phyloP scores from a whole-genome alignment of 805 yeast species.

The Schizosaccharomyces cryophilus region DNA sequence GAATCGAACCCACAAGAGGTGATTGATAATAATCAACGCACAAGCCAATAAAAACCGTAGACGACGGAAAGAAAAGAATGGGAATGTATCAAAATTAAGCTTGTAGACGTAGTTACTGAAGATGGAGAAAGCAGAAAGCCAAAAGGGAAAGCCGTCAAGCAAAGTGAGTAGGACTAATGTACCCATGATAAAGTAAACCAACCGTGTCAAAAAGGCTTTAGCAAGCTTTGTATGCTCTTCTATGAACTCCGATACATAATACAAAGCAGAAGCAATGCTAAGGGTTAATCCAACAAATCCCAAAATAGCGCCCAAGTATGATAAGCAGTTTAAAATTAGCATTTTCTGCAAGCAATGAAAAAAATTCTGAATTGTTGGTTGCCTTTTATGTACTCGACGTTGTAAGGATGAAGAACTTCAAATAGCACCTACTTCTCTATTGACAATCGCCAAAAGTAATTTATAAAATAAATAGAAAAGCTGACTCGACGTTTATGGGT shows the following conservation, averaged over 20 bases:
- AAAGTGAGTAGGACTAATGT: constrained; percentile 33
- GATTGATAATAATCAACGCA: neutral
- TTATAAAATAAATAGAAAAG: too few relatives aligned
- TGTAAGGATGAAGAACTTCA: neutral
- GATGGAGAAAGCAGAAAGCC: constrained; percentile 40
- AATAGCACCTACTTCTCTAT: too few relatives aligned
- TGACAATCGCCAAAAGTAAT: too few relatives aligned
- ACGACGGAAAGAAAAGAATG: constrained; percentile 26
- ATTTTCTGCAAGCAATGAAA: neutral
- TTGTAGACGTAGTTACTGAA: constrained; percentile 47
- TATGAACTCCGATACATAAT: constrained; percentile 72
- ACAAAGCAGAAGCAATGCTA: constrained; percentile 65
- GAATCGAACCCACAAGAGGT: neutral
- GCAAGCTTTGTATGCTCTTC: constrained; percentile 85
- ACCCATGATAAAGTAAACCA: constrained; percentile 37
- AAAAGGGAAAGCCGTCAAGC: constrained; percentile 59
- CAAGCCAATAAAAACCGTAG: neutral
- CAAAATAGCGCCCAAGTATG: constrained; percentile 32
- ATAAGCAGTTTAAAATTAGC: constrained; percentile 29
- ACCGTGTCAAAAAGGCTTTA: constrained; percentile 34
- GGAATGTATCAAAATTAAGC: constrained; percentile 60
- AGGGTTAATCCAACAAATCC: constrained; percentile 41
- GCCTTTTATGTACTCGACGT: too few relatives aligned
- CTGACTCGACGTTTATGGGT: too few relatives aligned
- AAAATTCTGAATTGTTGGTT: neutral